Conservation (phyloP, 2,329 filamentous ascomycete genomes). For the Ceratocystis destructans region DNA sequence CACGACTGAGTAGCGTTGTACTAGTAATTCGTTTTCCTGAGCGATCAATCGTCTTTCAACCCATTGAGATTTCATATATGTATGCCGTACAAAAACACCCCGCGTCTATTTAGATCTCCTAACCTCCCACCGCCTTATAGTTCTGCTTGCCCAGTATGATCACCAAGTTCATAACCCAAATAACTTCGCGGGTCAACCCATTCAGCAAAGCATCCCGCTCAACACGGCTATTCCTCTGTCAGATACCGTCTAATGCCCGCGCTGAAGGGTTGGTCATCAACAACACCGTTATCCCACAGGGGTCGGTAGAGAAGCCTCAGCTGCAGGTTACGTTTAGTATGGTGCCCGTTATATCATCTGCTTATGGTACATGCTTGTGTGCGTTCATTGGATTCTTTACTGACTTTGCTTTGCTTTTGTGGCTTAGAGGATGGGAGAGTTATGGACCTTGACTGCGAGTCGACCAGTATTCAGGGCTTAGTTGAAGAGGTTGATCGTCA, state of each 20-base stretch:
- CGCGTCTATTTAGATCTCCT: neutral
- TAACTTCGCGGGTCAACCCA: slow-evolving; percentile 81
- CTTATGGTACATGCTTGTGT: neutral
- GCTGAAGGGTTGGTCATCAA: slow-evolving; percentile 60
- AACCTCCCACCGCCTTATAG: neutral
- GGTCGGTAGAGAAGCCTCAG: slow-evolving; percentile 52
- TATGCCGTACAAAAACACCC: neutral
- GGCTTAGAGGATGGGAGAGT: slow-evolving; percentile 77
- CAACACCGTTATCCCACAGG: slow-evolving; percentile 58
- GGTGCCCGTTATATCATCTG: slow-evolving; percentile 23
- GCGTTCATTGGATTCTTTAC: neutral
- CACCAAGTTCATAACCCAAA: slow-evolving; percentile 71
- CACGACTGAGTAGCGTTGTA: neutral
- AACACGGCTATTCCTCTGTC: slow-evolving; percentile 74
- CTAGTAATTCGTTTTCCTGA: neutral
- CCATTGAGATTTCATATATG: too few relatives aligned
- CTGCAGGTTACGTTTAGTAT: slow-evolving; percentile 77
- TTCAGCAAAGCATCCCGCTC: slow-evolving; percentile 70
- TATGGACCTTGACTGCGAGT: slow-evolving; percentile 66
- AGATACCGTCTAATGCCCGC: slow-evolving; percentile 68
- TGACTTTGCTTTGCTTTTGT: neutral
- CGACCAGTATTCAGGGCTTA: slow-evolving; percentile 71
- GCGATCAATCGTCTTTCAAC: neutral
- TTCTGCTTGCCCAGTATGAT: slow-evolving; percentile 46
- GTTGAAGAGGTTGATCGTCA: slow-evolving; percentile 83